A percentile compares a stretch with the other conserved stretches of the same genome.
Conservation (phyloP, 2,329 filamentous ascomycete species). For the Diplocarpon mali region DNA sequence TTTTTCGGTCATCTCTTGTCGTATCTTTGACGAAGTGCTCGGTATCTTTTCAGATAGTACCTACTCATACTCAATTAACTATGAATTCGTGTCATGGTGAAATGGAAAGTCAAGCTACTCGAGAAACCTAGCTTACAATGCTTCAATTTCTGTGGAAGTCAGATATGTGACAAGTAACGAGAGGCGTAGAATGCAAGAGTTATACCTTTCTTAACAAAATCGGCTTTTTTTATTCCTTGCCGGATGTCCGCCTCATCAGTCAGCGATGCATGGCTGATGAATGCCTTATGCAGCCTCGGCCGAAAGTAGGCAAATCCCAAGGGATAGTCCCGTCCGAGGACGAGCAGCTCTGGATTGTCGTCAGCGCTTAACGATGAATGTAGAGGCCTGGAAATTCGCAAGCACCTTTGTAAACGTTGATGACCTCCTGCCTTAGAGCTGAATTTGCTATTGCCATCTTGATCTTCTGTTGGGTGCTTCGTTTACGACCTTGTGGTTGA, state of each 20-base stretch:
- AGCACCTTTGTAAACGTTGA: conserved; percentile 78
- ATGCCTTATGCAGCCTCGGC: conserved; percentile 72
- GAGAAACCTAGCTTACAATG: conserved; percentile 51
- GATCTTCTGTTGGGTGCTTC: background rate
- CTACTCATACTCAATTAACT: conserved; percentile 34
- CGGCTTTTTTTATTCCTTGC: conserved; percentile 62
- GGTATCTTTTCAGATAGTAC: conserved; percentile 87
- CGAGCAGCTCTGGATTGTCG: conserved; percentile 58
- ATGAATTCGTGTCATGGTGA: background rate
- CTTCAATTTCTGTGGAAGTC: conserved; percentile 65
- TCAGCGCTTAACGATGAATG: background rate
- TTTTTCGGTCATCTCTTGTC: conserved; percentile 18
- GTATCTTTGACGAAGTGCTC: conserved; percentile 74
- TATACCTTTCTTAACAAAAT: conserved; percentile 84
- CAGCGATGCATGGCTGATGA: conserved; percentile 61
- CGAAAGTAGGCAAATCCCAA: conserved; percentile 76
- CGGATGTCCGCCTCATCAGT: conserved; percentile 65
- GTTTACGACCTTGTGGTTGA: background rate
- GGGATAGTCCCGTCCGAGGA: conserved; percentile 78
- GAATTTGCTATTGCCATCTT: conserved; percentile 11
- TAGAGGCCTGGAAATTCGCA: background rate
- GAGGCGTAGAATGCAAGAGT: background rate
- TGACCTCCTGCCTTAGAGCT: conserved; percentile 63
- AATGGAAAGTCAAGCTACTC: background rate
- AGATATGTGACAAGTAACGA: background rate